Evolutionary conservation across 148 eudicot species (phyloP).

Genomic region (Silene conica): DNA sequence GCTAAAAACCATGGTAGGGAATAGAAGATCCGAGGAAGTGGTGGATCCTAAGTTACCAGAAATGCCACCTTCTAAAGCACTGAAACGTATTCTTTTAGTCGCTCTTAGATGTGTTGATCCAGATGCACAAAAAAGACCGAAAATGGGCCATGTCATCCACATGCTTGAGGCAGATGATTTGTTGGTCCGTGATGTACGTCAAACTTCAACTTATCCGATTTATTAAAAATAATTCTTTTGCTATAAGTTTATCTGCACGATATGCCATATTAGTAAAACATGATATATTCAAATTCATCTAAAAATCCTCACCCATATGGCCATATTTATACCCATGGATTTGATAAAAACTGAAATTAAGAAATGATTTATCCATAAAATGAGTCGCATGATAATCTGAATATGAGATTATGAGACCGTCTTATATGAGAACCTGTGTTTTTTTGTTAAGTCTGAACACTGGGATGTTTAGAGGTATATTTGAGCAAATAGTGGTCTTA

Average conservation of each 20-base stretch:
- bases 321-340: too few species aligned
- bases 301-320: too few species aligned
- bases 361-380: too few species aligned
- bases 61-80: constrained; percentile 68
- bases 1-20: constrained; percentile 79
- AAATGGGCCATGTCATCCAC: constrained; percentile 88
- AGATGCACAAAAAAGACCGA: constrained; percentile 80
- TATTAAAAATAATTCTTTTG: too few species aligned
- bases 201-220: constrained; percentile 1
- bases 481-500: not conserved
- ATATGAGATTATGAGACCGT: not conserved
- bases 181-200: constrained; percentile 52
- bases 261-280: too few species aligned
- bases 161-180: constrained; percentile 90
- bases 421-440: not conserved
- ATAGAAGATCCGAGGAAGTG: constrained; percentile 74
- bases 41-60: constrained; percentile 76
- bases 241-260: not conserved
- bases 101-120: constrained; percentile 84
- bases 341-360: too few species aligned
- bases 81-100: constrained; percentile 67
- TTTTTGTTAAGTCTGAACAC: not conserved
- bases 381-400: not conserved
- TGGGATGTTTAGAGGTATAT: not conserved
- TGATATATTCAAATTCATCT: too few species aligned